Percentiles rank a stretch among this genome's conserved stretches.
Conservation (phyloP, 192 early-diverging fungal species). For the Backusella westeae region DNA sequence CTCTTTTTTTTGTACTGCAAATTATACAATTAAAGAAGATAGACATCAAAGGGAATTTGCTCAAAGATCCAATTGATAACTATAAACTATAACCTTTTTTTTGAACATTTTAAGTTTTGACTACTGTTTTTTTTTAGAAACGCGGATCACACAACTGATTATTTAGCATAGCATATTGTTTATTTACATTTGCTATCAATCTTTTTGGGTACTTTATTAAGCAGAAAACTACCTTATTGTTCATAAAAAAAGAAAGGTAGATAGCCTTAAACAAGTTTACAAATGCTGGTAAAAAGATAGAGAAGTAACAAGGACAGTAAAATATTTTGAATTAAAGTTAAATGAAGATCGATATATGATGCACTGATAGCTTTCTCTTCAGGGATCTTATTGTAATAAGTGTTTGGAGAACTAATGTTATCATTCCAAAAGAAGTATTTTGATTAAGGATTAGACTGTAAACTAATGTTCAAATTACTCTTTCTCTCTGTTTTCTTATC, state of each 20-base stretch:
- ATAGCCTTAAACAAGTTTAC: no score
- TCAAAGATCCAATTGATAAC: neutral
- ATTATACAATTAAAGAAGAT: neutral
- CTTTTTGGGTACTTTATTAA: neutral
- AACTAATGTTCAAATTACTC: neutral
- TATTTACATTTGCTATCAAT: neutral
- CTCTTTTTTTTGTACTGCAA: neutral
- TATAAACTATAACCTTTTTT: neutral
- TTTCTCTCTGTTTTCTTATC: neutral
- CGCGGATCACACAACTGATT: neutral
- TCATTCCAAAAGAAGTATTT: neutral
- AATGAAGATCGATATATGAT: neutral
- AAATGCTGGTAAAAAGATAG: no score
- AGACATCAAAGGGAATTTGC: neutral
- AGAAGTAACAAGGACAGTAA: neutral
- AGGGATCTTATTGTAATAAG: neutral
- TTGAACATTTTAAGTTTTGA: neutral
- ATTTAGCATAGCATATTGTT: neutral
- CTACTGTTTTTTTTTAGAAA: neutral
- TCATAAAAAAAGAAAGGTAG: neutral
- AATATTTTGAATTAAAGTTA: neutral
- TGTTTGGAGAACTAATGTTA: neutral
- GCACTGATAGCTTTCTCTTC: neutral
- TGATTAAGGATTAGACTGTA: neutral
- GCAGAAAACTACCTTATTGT: neutral